phyloP scores from a whole-genome alignment of 2,329 filamentous ascomycete species.

The Penicillium sp. region DNA sequence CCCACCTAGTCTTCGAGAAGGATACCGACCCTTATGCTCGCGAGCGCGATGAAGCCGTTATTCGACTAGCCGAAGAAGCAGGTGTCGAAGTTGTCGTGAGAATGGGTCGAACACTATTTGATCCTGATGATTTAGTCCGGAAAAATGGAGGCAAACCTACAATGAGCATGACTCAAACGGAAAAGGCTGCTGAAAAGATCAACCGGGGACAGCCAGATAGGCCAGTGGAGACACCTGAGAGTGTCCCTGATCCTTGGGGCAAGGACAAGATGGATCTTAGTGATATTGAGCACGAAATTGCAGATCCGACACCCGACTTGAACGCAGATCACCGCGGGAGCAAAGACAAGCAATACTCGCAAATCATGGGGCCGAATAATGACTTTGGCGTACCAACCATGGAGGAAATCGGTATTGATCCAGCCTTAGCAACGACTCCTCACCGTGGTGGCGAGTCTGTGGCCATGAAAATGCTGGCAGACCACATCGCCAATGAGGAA shows the following conservation, averaged over 20 bases:
- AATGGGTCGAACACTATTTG: conserved; percentile 73
- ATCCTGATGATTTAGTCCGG: conserved; percentile 71
- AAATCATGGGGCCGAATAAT: conserved; percentile 68
- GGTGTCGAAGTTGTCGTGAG: conserved; percentile 71
- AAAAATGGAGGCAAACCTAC: conserved; percentile 72
- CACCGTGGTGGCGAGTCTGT: conserved; percentile 74
- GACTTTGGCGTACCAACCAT: conserved; percentile 75
- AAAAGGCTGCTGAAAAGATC: conserved; percentile 67
- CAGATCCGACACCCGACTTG: conserved; percentile 61
- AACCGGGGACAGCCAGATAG: conserved; percentile 61
- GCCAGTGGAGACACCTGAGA: conserved; percentile 65
- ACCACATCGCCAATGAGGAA: conserved; percentile 65
- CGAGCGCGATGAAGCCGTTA: conserved; percentile 66
- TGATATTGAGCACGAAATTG: conserved; percentile 62
- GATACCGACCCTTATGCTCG: conserved; percentile 76
- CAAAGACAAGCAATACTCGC: conserved; percentile 63
- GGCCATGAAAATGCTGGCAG: conserved; percentile 64
- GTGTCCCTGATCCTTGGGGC: conserved; percentile 63
- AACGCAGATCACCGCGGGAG: conserved; percentile 63
- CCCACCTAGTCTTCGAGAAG: conserved; percentile 78
- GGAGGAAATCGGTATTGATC: conserved; percentile 70
- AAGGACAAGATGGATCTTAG: conserved; percentile 62
- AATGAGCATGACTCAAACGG: conserved; percentile 74
- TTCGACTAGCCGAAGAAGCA: conserved; percentile 64
- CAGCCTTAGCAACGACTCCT: conserved; percentile 63